Evolutionary conservation across 148 eudicot species (phyloP).

Genomic region (Amaranthus hypochondriacus): DNA sequence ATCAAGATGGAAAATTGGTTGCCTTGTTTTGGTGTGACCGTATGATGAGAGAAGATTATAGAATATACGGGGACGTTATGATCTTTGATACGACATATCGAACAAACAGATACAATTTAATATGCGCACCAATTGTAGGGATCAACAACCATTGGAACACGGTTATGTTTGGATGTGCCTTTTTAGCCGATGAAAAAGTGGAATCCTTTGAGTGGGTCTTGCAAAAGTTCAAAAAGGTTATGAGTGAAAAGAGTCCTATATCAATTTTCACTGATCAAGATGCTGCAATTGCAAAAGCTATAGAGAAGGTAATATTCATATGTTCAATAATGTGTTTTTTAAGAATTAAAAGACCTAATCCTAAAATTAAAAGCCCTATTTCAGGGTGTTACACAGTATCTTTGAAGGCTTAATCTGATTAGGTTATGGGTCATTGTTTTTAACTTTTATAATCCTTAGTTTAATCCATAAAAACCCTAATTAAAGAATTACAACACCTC

Average conservation of each 20-base stretch:
- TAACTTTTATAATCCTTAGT: too few relatives aligned
- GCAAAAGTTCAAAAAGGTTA: not conserved
- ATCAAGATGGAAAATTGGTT: not conserved
- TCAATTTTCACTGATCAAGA: not conserved
- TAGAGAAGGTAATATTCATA: not conserved
- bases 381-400: too few relatives aligned
- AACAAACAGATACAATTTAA: slow-evolving; percentile 5
- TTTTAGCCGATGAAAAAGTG: not conserved
- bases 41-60: not conserved
- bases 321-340: not conserved
- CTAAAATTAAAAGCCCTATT: too few relatives aligned
- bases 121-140: not conserved
- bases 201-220: not conserved
- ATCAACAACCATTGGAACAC: slow-evolving; percentile 6
- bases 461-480: too few relatives aligned
- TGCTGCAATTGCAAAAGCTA: not conserved
- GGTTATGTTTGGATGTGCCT: not conserved
- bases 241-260: not conserved
- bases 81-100: not conserved
- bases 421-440: too few relatives aligned
- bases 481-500: too few relatives aligned
- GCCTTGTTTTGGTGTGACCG: slow-evolving; percentile 7
- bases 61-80: not conserved
- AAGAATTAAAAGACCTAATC: not conserved
- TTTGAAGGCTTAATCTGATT: too few relatives aligned